Evolutionary conservation across 1,284 basidiomycete genomes (phyloP).

Genomic region (Fistulina hepatica): DNA sequence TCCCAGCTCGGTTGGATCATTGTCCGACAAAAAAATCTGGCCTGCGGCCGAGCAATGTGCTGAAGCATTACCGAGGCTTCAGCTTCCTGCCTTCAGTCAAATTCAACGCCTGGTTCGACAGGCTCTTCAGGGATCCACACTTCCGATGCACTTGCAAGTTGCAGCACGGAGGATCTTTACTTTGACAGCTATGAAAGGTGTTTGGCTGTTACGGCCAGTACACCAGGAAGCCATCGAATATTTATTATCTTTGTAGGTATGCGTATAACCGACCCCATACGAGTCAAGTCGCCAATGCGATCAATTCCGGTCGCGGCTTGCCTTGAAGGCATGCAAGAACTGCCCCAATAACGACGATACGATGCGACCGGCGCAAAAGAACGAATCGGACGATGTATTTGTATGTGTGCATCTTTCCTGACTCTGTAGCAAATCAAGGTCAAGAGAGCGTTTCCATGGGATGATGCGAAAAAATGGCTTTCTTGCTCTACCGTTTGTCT

Average conservation of each 20-base stretch:
- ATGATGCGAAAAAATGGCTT: too few species aligned
- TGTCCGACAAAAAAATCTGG: constrained; percentile 45
- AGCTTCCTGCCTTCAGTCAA: constrained; percentile 35
- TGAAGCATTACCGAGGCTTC: constrained; percentile 63
- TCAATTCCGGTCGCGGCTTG: constrained; percentile 48
- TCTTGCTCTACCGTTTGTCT: too few species aligned
- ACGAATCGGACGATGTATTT: too few species aligned
- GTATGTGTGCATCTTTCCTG: too few species aligned
- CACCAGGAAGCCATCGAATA: constrained; percentile 1
- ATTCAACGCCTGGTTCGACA: constrained; percentile 42
- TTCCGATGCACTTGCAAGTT: constrained; percentile 63
- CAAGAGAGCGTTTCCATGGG: too few species aligned
- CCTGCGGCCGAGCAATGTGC: constrained; percentile 51
- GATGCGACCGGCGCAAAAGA: too few species aligned
- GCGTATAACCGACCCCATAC: constrained; percentile 65
- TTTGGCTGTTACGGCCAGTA: constrained; percentile 12
- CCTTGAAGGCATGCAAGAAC: too few species aligned
- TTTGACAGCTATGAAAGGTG: constrained; percentile 68
- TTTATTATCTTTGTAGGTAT: constrained; percentile 33
- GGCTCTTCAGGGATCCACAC: constrained; percentile 49
- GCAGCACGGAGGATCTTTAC: constrained; percentile 62
- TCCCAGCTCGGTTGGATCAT: too few species aligned
- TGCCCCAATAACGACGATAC: too few species aligned
- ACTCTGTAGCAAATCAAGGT: too few species aligned
- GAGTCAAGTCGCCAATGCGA: constrained; percentile 61